Base-by-base conservation (phyloP, 805 yeast species). In the Teunomyces barrocoloradensis region DNA sequence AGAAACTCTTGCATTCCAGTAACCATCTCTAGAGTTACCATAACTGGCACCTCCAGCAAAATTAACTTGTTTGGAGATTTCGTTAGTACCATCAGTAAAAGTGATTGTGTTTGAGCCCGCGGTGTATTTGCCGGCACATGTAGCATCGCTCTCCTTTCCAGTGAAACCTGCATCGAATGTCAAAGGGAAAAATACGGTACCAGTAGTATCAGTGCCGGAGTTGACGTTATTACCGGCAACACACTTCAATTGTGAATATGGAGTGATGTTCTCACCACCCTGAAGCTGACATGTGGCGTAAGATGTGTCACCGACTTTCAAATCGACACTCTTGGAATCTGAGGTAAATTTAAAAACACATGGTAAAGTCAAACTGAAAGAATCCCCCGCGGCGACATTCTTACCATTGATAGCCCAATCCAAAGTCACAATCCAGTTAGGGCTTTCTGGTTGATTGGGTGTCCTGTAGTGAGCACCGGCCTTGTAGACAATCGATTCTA, bases 251-350 rank as follows among this genome's bases (percentile, higher is more conserved):
- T 36, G 13, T 6, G 56, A 52, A 23, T n/a, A 44, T 2, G 50
- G 12, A 20, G 38, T 45, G 3, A 50, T 3, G 20, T 42, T 25
- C 21, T 50, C 55, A 28, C 53, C 52, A 27, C 48, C 43, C 17
- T 33, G 46, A 7, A 56, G 46, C 4, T 20, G 18, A 54, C 69
- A 65, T 12, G 58, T 58, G 6, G 68, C 69, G 44, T 53, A 59
- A 4, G 40, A 35, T 5, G 29, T 43, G 3, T 46, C 46, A 18
- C 53, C 34, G n/a, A 42, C 52, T 5, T 18, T 29, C 36, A 53
- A 47, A 27, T 44, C 36, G 7, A 49, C 15, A 11, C 52, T 47
- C 7, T 41, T 12, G 1, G 39, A n/a, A n/a, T 30, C 20, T 11
- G 52, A 2, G 17, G 56, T 53, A 33, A 50, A 51, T 42, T 53